Conservation (phyloP, 2,329 filamentous ascomycete species). For the Botrytis aclada region DNA sequence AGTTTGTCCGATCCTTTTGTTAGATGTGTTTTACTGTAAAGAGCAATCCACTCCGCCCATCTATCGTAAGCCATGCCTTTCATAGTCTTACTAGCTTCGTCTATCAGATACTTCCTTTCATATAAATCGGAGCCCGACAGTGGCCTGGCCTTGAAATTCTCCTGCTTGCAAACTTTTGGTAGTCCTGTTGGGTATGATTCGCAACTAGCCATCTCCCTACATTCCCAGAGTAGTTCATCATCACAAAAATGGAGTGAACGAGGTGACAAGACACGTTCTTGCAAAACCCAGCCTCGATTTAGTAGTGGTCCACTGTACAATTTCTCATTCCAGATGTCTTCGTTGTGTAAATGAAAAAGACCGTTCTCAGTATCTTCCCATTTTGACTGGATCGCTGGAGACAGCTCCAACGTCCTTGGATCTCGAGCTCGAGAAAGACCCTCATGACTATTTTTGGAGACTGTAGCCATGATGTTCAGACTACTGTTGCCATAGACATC, state of each 20-base stretch:
- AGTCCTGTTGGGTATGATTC: background rate
- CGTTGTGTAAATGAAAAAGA: background rate
- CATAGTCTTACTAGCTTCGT: too few species aligned
- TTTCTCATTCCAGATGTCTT: accelerated
- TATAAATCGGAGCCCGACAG: background rate
- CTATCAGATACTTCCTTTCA: background rate
- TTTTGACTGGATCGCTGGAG: background rate
- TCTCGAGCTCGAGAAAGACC: slow-evolving; percentile 1
- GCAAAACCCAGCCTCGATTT: slow-evolving; percentile 26
- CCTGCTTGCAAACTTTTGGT: background rate
- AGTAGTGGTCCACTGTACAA: background rate
- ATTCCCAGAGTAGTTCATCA: slow-evolving; percentile 20
- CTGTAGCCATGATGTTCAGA: background rate
- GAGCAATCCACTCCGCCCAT: background rate
- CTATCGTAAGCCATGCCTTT: background rate
- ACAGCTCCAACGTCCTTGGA: background rate
- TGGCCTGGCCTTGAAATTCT: background rate
- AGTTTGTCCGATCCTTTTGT: background rate
- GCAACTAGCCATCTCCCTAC: background rate
- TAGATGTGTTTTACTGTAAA: background rate
- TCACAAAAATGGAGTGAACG: slow-evolving; percentile 23
- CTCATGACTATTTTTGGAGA: background rate
- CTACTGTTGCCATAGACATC: slow-evolving; percentile 5
- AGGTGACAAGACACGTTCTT: slow-evolving; percentile 25
- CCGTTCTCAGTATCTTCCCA: background rate